Base-by-base conservation (phyloP, 495 filamentous ascomycete species). In the Neurospora discreta region DNA sequence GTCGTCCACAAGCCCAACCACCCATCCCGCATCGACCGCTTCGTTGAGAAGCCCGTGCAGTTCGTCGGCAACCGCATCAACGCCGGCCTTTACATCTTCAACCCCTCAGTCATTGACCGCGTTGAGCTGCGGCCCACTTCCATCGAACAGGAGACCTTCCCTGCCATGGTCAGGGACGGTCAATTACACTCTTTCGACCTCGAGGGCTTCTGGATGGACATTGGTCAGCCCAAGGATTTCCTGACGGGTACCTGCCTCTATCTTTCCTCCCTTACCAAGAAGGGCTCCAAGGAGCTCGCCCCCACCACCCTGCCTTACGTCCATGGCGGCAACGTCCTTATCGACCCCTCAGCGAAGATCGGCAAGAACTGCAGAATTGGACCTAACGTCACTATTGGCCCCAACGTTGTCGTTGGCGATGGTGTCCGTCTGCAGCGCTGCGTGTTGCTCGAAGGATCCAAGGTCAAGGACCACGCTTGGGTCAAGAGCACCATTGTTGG, bases 61-160 rank as follows among this genome's bases (percentile, higher is more conserved):
- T 99, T 98, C 83, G 95, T 99, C 69, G 95, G 95, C 77, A 99
- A 99, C 85, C 92, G 95, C 71, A 99, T 99, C 88, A 99, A 99
- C 77, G 95, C 95, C 76, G 95, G 95, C 84, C 93, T 99, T 80
- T 99, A 99, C 87, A 97, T 99, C 80, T 87, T 99, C 77, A 99
- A 97, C 86, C 93, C 94, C 42, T 92, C 90, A 69, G 92, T 98
- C 23, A 87, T 99, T 60, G 83, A 89, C 39, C 91, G 95, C 76
- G 98, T 99, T 78, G 96, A 98, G 79, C 89, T 98, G 74, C 93
- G 96, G 68, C 95, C 95, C 39, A 99, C 96, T 42, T 97, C 93
- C n/a, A 99, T 99, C 81, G 95, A 99, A 83, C 95, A 98, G 84
- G 95, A 99, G 84, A 99, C 93, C 36, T 99, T 99, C 91, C 95